Base-by-base conservation (phyloP, 495 filamentous ascomycete genomes). In the Trichocladium uniseriatum region DNA sequence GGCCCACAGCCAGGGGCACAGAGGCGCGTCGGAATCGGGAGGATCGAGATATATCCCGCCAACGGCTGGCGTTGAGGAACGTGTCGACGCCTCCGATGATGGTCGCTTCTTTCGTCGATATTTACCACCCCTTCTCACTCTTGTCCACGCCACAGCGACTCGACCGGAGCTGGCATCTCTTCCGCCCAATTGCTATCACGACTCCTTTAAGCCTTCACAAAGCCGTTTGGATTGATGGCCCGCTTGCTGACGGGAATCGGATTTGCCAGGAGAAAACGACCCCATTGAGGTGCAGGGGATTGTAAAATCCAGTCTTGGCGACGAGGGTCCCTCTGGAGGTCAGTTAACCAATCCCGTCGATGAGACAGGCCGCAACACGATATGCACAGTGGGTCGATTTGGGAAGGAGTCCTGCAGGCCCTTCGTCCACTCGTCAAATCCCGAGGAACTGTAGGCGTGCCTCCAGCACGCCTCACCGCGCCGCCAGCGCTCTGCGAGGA, bases 281-380 rank as follows among this genome's bases (percentile, higher is more conserved):
- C 31, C 28, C 31, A 18, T 43, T 47, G 48, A 51, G 43, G 49
- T 45, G 44, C 54, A 60, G 54, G 53, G 54, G 51, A 40, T 52
- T 56, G 57, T 57, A 49, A 54, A 51, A 53, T 50, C 39, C 45
- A 42, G 11, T 44, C 62, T 65, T 65, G 57, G 60, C 55, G 60
- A 63, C 57, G 45, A 40, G 60, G 62, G 62, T 48, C 27, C 39
- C 35, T 43, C 48, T 53, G 9, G 49, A 60, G 57, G 59, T 60
- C 48, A 60, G 62, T 63, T 54, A 53, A 36, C 61, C 59, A 64
- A 64, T 64, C 61, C 54, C 15, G 15, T 29, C 47, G 8, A 49
- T 45, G 50, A 52, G 48, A 51, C 56, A 48, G 32, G 29, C 43
- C 21, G 19, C 29, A 16, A 34, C 41, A 32, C 19, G 36, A 37